phyloP scores from a whole-genome alignment of 257 asterid species.

The Rubia yunnanensis region DNA sequence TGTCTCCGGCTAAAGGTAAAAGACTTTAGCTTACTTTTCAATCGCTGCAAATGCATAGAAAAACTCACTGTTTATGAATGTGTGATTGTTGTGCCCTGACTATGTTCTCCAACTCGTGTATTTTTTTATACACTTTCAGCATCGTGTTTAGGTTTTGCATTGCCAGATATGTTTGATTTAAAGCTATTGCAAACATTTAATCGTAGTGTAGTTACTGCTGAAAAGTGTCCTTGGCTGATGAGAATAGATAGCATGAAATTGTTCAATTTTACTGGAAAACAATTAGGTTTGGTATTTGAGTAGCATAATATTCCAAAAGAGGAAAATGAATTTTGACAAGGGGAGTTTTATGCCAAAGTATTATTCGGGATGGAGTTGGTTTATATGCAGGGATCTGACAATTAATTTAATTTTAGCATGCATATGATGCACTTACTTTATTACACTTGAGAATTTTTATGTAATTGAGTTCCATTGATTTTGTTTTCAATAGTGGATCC shows the following conservation, averaged over 20 bases:
- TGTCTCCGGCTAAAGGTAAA: conserved; percentile 64
- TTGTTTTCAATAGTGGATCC: not conserved
- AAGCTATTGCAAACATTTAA: not conserved
- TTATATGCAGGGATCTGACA: too few species aligned
- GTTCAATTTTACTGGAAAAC: too few species aligned
- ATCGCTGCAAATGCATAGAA: not conserved
- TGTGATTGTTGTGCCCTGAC: not conserved
- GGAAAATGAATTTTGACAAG: not conserved
- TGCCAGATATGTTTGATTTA: not conserved
- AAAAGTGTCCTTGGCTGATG: not conserved
- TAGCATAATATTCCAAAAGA: too few species aligned
- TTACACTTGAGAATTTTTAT: not conserved
- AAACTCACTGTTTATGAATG: not conserved
- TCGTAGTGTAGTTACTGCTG: not conserved
- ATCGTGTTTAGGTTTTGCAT: not conserved
- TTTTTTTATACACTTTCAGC: not conserved
- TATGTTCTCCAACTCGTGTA: not conserved
- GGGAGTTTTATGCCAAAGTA: too few species aligned
- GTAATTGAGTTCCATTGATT: not conserved
- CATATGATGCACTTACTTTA: not conserved
- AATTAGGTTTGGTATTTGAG: too few species aligned
- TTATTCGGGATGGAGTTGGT: not conserved
- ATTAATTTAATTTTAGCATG: not conserved
- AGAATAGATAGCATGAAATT: too few species aligned
- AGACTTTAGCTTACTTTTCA: not conserved